Percentiles rank a stretch among this genome's conserved stretches.
These are phyloP conservation scores for Colletotrichum salicis DNA, from an alignment of 2,329 filamentous ascomycete species.

Conservation along the genomic window DNA sequence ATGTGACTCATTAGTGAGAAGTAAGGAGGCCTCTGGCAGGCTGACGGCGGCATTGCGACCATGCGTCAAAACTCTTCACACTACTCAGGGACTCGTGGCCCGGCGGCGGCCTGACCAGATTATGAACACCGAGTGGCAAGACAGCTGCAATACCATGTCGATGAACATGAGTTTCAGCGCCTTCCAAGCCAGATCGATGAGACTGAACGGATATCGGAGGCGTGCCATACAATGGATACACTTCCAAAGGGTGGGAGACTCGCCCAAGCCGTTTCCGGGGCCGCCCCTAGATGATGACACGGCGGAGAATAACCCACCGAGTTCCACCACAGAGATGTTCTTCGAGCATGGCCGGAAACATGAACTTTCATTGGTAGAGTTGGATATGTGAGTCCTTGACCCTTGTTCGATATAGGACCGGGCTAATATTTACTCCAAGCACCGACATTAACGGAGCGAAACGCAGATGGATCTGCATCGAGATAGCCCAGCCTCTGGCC, in stretches of 20 bases:
- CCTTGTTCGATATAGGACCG: neutral
- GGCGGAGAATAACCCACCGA: neutral
- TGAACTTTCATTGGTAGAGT: constrained; percentile 15
- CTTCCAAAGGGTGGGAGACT: constrained; percentile 3
- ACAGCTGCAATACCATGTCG: neutral
- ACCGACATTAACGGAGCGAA: constrained; percentile 13
- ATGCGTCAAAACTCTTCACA: neutral
- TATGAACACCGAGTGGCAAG: constrained; percentile 30
- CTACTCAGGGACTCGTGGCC: constrained; percentile 12
- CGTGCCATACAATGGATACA: constrained; percentile 13
- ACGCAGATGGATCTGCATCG: constrained; percentile 24
- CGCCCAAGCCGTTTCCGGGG: neutral
- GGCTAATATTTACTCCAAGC: neutral
- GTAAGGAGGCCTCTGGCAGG: neutral
- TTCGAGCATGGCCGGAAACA: constrained; percentile 1
- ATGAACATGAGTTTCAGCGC: constrained; percentile 23
- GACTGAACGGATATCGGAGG: constrained; percentile 14
- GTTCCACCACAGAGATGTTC: constrained; percentile 12
- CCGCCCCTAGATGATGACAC: neutral
- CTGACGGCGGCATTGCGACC: neutral
- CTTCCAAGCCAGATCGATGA: constrained; percentile 21
- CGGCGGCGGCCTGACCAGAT: constrained; percentile 18
- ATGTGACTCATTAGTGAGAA: neutral
- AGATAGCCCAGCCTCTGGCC: constrained; percentile 21
- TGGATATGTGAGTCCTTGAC: constrained; percentile 25